Evolutionary conservation across 2,329 filamentous ascomycete species (phyloP).

Genomic region (Nigrograna mackinnonii): DNA sequence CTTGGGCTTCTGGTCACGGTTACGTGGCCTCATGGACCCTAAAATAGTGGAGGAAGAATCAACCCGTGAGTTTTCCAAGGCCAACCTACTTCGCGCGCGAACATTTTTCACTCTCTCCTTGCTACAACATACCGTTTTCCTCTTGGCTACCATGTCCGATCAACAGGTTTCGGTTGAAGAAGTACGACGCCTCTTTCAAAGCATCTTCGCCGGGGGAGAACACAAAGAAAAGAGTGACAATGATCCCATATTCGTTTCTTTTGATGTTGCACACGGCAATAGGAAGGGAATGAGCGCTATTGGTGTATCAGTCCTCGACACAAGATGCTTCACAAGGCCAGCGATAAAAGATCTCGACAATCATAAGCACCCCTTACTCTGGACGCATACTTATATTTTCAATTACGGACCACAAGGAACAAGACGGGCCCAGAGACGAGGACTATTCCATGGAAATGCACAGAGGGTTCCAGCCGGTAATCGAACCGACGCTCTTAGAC

Average conservation of each 20-base stretch:
- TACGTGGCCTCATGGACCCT: no score
- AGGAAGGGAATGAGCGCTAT: conserved; percentile 9
- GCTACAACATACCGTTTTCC: conserved; percentile 1
- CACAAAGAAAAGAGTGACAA: neutral
- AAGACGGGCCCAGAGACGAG: conserved; percentile 3
- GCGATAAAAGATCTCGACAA: neutral
- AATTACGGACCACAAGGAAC: conserved; percentile 6
- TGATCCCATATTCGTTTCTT: conserved; percentile 9
- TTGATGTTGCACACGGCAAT: conserved; percentile 11
- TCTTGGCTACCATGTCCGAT: neutral
- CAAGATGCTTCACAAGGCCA: conserved; percentile 5
- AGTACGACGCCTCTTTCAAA: neutral
- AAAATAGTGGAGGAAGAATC: no score
- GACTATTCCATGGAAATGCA: conserved; percentile 8
- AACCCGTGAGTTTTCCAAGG: no score
- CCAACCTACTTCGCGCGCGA: no score
- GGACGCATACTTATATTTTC: conserved; percentile 11
- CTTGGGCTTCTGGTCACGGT: no score
- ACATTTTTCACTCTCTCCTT: no score
- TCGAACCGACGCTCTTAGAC: conserved; percentile 3
- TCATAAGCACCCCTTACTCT: conserved; percentile 4
- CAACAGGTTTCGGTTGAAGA: neutral
- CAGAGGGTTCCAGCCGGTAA: conserved; percentile 6
- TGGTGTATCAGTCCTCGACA: conserved; percentile 7
- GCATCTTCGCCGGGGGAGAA: neutral